These are phyloP conservation scores for Cercospora berteroae DNA, from an alignment of 2,329 filamentous ascomycete genomes.

Conservation along the genomic window DNA sequence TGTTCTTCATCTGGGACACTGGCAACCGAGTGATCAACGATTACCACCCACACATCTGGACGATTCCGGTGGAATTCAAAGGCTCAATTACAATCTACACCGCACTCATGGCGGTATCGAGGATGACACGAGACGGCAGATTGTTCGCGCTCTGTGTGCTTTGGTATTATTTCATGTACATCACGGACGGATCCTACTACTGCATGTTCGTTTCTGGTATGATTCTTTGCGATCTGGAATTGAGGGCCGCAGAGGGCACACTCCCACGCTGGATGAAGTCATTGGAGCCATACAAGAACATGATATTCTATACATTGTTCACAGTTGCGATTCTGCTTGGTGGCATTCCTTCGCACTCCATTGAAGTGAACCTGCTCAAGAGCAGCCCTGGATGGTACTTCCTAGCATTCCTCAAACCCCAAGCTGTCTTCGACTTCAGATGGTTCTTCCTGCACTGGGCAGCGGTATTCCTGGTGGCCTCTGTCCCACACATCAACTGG, in stretches of 20 bases:
- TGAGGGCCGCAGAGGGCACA: conserved; percentile 51
- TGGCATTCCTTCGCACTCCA: conserved; percentile 57
- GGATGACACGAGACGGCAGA: conserved; percentile 55
- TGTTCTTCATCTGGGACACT: conserved; percentile 63
- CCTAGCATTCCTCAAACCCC: conserved; percentile 52
- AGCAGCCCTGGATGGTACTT: conserved; percentile 61
- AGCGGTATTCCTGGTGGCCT: conserved; percentile 55
- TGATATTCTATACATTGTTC: conserved; percentile 56
- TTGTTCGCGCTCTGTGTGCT: conserved; percentile 55
- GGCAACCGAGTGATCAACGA: conserved; percentile 58
- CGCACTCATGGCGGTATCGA: conserved; percentile 56
- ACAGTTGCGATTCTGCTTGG: conserved; percentile 56
- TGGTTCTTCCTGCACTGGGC: conserved; percentile 45
- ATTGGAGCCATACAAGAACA: conserved; percentile 50
- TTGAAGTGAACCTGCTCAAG: conserved; percentile 51
- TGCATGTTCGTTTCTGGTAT: conserved; percentile 62
- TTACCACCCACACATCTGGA: conserved; percentile 63
- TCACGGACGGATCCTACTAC: conserved; percentile 63
- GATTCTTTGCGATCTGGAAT: conserved; percentile 61
- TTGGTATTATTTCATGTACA: conserved; percentile 65
- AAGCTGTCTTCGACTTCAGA: conserved; percentile 36
- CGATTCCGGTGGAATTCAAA: conserved; percentile 62
- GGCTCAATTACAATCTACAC: conserved; percentile 65
- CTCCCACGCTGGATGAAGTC: conserved; percentile 52
- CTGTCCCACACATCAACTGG: conserved; percentile 57